phyloP scores from a whole-genome alignment of 495 filamentous ascomycete genomes.

The Podospora bellae-mahoneyi region DNA sequence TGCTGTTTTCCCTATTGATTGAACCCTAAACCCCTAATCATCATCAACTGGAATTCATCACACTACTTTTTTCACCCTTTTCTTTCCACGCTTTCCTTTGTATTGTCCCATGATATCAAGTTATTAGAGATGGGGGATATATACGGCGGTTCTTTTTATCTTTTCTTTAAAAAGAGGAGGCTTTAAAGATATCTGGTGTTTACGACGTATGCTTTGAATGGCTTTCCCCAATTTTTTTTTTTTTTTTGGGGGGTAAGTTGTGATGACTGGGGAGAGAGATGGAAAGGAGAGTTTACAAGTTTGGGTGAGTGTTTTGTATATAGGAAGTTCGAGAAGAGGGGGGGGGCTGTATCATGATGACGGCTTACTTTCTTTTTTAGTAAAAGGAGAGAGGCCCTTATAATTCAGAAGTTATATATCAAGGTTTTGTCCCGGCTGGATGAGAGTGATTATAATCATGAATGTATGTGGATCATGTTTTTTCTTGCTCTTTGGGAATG shows the following conservation, averaged over 20 bases:
- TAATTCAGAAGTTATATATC: not conserved
- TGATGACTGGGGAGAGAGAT: not conserved
- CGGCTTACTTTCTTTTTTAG: not conserved
- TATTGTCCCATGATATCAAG: conserved; percentile 1
- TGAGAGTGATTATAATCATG: no score
- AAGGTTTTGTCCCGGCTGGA: no score
- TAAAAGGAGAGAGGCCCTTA: not conserved
- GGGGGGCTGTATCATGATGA: not conserved
- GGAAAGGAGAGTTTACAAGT: not conserved
- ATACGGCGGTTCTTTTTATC: not conserved
- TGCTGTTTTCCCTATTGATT: conserved; percentile 1
- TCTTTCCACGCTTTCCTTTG: not conserved
- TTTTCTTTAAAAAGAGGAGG: not conserved
- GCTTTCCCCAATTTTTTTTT: not conserved
- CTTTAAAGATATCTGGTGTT: not conserved
- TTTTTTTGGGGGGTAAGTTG: not conserved
- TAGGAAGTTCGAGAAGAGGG: not conserved
- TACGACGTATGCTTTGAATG: not conserved
- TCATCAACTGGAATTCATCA: not conserved
- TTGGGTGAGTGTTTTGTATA: not conserved
- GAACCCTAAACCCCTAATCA: not conserved
- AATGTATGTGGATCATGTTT: no score
- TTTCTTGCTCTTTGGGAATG: no score
- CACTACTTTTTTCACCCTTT: not conserved
- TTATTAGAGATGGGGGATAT: conserved; percentile 4